Evolutionary conservation across 345 rosid species (phyloP).

Genomic region (Litchi chinensis): DNA sequence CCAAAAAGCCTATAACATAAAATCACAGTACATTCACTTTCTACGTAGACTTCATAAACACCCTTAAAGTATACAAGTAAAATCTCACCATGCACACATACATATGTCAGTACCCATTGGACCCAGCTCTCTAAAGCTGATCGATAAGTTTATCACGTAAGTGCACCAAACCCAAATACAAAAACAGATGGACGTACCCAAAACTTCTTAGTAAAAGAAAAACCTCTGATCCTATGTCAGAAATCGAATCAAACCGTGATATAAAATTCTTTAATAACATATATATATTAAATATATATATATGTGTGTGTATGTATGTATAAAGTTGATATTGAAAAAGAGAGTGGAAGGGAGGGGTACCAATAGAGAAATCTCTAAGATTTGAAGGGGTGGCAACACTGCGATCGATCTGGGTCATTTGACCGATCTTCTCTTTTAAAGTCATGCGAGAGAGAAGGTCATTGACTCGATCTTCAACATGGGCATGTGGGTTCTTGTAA

Average conservation of each 20-base stretch:
- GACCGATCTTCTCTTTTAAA: slow-evolving; percentile 72
- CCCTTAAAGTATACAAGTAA: background rate
- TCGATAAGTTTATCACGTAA: no score
- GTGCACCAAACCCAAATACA: background rate
- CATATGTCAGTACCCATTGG: background rate
- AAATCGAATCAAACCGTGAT: background rate
- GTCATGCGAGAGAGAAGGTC: slow-evolving; percentile 91
- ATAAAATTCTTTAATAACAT: background rate
- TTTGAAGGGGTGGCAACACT: slow-evolving; percentile 45
- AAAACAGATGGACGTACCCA: background rate
- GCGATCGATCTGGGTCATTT: slow-evolving; percentile 89
- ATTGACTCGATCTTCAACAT: slow-evolving; percentile 64
- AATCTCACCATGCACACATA: background rate
- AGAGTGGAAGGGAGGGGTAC: slow-evolving; percentile 26
- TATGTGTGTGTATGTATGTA: no score
- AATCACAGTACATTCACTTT: background rate
- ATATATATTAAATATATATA: no score
- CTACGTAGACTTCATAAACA: background rate
- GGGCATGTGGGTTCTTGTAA: slow-evolving; percentile 61
- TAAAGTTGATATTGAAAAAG: background rate
- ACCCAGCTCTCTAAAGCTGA: background rate
- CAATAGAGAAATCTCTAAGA: slow-evolving; percentile 54
- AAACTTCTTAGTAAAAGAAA: no score
- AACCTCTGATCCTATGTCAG: background rate
- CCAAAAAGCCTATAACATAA: background rate